Evolutionary conservation across 2,329 filamentous ascomycete species (phyloP), one percentile per base, ranked within the genome.

Genomic region (Fusarium kyushuense): DNA sequence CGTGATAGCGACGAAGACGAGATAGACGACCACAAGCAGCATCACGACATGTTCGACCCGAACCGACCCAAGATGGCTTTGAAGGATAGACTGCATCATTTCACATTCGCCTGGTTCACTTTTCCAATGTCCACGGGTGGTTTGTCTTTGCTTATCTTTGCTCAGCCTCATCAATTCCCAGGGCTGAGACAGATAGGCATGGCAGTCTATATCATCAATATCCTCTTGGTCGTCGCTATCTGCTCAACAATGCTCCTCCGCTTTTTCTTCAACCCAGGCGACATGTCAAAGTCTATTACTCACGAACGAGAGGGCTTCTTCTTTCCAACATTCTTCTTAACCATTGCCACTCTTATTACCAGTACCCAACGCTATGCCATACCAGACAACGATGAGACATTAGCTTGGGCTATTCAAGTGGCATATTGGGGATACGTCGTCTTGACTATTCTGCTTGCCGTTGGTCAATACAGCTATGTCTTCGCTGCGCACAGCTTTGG

Each of bases 1-100:
- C 49, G 21, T 9, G 38, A 53, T 13, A 43, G 19, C 17, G 49
- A 42, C 13, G 49, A 42, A 6, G 48, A 53, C 14, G 52, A 48
- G 11, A 32, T 14, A 11, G 29, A 54, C 6, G 42, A 54, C 4
- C n/a, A 30, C 5, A 25, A 54, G 16, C 14, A 47, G 12, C 32
- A 45, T 4, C 38, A 48, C 2, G 52, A 54, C 12, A 54, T 54
- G 52, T 54, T 54, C 52, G 52, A 54, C 42, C 41, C 52, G 14
- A 54, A 54, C n/a, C 41, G 52, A 27, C 52, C 52, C n/a, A 54
- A 54, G n/a, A 54, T 54, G 52, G 30, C 52, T 5, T 11, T 54
- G 13, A 54, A 54, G 9, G 41, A 54, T 14, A 32, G 52, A 17
- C 52, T 54, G 4, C 52, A 54, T n/a, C 52, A 54, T 3, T 54